phyloP scores from a whole-genome alignment of 2,329 filamentous ascomycete genomes.

The Fusarium subtropicale region DNA sequence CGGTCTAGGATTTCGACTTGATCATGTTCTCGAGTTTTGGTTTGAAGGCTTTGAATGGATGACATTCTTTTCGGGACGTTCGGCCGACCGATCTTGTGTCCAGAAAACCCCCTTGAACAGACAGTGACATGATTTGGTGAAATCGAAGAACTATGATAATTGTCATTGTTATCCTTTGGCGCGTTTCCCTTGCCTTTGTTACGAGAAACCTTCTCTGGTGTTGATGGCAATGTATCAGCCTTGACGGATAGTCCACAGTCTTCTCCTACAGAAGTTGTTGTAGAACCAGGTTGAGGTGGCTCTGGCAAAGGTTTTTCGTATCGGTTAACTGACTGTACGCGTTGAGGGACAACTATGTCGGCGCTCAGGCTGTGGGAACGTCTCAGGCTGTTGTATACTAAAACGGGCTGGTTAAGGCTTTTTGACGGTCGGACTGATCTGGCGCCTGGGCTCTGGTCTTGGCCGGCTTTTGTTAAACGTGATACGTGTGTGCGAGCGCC shows the following conservation, averaged over 20 bases:
- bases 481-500: background rate
- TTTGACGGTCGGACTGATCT: constrained; percentile 16
- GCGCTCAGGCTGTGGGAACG: constrained; percentile 35
- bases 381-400: constrained; percentile 14
- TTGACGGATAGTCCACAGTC: constrained; percentile 12
- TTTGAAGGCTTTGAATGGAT: constrained; percentile 48
- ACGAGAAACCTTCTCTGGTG: background rate
- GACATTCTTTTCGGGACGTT: constrained; percentile 53
- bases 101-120: constrained; percentile 46
- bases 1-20: constrained; percentile 59
- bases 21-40: constrained; percentile 47
- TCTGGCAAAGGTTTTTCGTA: constrained; percentile 20
- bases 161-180: background rate
- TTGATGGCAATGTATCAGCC: background rate
- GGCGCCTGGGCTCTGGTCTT: background rate
- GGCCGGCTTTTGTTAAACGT: background rate
- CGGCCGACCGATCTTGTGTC: constrained; percentile 46
- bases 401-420: constrained; percentile 4
- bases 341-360: constrained; percentile 16
- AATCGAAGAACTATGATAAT: background rate
- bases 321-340: background rate
- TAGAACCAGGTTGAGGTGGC: constrained; percentile 10
- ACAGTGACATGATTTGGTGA: constrained; percentile 43
- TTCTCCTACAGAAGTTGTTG: constrained; percentile 8
- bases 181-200: background rate